Percentiles rank a stretch among this genome's conserved stretches.
These are phyloP conservation scores for Roridomyces roridus DNA, from an alignment of 768 basidiomycete species.

Conservation along the genomic window DNA sequence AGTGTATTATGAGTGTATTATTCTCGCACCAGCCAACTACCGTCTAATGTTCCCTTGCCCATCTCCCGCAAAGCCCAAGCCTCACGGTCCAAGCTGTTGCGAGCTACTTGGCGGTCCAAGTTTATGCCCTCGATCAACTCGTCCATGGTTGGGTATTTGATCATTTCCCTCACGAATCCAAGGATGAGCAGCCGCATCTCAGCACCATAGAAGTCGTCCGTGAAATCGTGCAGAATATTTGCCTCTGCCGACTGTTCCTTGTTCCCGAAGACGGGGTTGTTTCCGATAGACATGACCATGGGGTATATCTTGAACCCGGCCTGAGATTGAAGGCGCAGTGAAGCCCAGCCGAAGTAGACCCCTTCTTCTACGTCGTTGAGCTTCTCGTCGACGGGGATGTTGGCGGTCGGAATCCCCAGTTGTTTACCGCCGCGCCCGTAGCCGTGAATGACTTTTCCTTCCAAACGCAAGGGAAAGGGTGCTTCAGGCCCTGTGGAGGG, in stretches of 20 bases:
- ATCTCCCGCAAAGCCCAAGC: conserved; percentile 32
- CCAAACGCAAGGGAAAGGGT: conserved; percentile 28
- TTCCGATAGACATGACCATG: conserved; percentile 39
- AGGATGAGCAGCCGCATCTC: conserved; percentile 33
- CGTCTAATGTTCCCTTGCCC: conserved; percentile 32
- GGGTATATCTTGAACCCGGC: conserved; percentile 32
- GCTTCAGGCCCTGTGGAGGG: conserved; percentile 22
- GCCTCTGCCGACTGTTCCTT: conserved; percentile 33
- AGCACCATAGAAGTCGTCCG: conserved; percentile 34
- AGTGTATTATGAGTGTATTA: too few relatives aligned
- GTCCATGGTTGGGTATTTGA: conserved; percentile 23
- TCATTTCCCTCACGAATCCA: conserved; percentile 30
- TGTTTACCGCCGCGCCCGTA: conserved; percentile 28
- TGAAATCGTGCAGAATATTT: conserved; percentile 35
- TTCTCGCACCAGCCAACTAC: conserved; percentile 32
- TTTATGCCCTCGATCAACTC: conserved; percentile 35
- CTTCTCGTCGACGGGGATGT: conserved; percentile 33
- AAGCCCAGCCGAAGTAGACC: conserved; percentile 37
- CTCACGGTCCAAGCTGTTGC: conserved; percentile 35
- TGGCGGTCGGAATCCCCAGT: conserved; percentile 30
- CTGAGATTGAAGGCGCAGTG: conserved; percentile 25
- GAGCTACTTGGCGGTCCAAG: conserved; percentile 35
- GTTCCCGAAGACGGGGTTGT: conserved; percentile 33
- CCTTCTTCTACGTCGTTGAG: conserved; percentile 29
- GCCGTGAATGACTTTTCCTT: conserved; percentile 30